Base-by-base conservation (phyloP, 768 basidiomycete species). In the Russula lepida region DNA sequence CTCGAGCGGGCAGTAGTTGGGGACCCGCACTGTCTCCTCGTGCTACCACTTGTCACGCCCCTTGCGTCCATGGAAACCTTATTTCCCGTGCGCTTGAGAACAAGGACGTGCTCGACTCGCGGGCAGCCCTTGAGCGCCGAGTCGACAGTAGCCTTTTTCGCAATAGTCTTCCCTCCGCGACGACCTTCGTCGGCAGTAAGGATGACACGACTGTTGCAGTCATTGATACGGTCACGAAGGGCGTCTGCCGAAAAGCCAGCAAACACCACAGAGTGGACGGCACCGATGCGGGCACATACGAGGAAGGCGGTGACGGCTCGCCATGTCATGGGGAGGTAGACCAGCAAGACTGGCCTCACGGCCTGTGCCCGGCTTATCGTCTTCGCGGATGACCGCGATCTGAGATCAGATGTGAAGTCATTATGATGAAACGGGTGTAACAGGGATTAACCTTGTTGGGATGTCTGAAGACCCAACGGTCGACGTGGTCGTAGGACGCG, bases 341-440 rank as follows among this genome's bases (percentile, higher is more conserved):
- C 77, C n/a, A 19, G 81, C 79, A 72, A 89, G 98, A 25, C 85
- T 78, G 71, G 98, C 79, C 50, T 86, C 79, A 62, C 82, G 71
- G 52, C 92, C 89, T 50, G 91, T 80, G 58, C 81, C 84, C 0
- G 94, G 89, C 72, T 99, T 95, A 69, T 99, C 95, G 1, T 93
- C 95, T 73, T 99, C 95, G 77, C 94, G 98, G 73, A 98, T 94
- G 74, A 98, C 97, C 30, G 95, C 95, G 28, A 86, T 85, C 89
- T 93, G 19, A 44, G 13, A 47, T 54, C 41, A 44, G 54, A 19
- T 23, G 30, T 15, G 12, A 32, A 28, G 33, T 25, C 25, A 27
- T 1, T n/a, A n/a, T n/a, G 33, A 37, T 19, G 21, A 60, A 44
- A 47, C 25, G 15, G 25, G 27, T 25, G 25, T 11, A 21, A 44